phyloP scores from a whole-genome alignment of 768 basidiomycete species.

The Mycena amicta region DNA sequence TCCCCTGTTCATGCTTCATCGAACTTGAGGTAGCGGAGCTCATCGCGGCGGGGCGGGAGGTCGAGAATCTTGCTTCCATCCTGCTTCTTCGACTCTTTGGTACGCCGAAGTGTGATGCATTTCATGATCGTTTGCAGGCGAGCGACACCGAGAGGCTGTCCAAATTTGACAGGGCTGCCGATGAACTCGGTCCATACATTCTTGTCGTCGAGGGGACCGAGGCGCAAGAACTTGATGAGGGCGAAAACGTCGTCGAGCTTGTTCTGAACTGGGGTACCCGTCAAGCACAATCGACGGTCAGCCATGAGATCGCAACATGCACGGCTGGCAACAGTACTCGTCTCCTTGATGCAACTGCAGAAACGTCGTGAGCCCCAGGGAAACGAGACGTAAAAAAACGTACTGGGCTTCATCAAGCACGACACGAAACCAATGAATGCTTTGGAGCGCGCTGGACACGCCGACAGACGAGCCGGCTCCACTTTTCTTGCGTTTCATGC shows the following conservation, averaged over 20 bases:
- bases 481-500: slow-evolving; percentile 66
- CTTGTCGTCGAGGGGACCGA: slow-evolving; percentile 93
- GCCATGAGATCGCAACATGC: slow-evolving; percentile 95
- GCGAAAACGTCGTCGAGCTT: slow-evolving; percentile 98
- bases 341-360: slow-evolving; percentile 92
- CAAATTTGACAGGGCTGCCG: slow-evolving; percentile 90
- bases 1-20: slow-evolving; percentile 76
- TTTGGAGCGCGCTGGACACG: slow-evolving; percentile 81
- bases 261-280: slow-evolving; percentile 99
- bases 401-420: slow-evolving; percentile 96
- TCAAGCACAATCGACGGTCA: slow-evolving; percentile 89
- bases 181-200: slow-evolving; percentile 91
- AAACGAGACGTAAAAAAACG: slow-evolving; percentile 31
- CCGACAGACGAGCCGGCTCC: slow-evolving; percentile 39
- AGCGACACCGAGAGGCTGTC: slow-evolving; percentile 84
- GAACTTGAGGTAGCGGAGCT: slow-evolving; percentile 84
- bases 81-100: slow-evolving; percentile 83
- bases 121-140: slow-evolving; percentile 98
- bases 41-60: slow-evolving; percentile 89
- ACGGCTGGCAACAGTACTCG: slow-evolving; percentile 88
- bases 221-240: slow-evolving; percentile 91
- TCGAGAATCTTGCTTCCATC: slow-evolving; percentile 86
- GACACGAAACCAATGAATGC: slow-evolving; percentile 94
- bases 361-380: background rate
- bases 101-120: slow-evolving; percentile 93